A percentile compares a stretch with the other conserved stretches of the same genome.
These are phyloP conservation scores for Fusarium nanum DNA, from an alignment of 2,329 filamentous ascomycete species.

Conservation along the genomic window DNA sequence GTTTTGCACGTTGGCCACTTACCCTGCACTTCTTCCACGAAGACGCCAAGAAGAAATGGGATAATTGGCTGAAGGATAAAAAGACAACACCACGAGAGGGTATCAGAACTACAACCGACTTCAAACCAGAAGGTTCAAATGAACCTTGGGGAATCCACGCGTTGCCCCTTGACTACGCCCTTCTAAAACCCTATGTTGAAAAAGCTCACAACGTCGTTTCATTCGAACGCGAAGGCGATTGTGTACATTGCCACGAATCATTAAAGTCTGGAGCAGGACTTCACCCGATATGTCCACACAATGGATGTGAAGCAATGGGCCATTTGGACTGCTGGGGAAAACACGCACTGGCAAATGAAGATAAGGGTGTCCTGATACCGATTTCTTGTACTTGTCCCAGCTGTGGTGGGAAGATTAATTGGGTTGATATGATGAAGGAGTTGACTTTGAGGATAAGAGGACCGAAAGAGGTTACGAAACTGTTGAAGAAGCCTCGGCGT, in stretches of 20 bases:
- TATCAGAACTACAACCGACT: conserved; percentile 69
- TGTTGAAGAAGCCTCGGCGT: conserved; percentile 67
- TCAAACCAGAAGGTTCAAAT: conserved; percentile 48
- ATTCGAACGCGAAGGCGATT: conserved; percentile 67
- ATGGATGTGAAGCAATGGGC: conserved; percentile 66
- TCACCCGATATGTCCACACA: conserved; percentile 67
- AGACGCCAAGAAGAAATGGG: conserved; percentile 78
- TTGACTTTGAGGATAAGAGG: conserved; percentile 79
- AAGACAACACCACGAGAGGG: conserved; percentile 59
- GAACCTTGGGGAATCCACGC: conserved; percentile 62
- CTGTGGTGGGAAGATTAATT: conserved; percentile 72
- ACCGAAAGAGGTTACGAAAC: conserved; percentile 73
- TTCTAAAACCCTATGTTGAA: conserved; percentile 64
- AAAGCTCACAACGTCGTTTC: conserved; percentile 66
- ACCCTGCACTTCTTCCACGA: conserved; percentile 80
- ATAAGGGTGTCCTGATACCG: conserved; percentile 69
- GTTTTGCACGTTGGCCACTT: conserved; percentile 87
- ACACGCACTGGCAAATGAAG: conserved; percentile 58
- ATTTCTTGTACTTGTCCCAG: conserved; percentile 75
- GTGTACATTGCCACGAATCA: conserved; percentile 62
- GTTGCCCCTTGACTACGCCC: conserved; percentile 66
- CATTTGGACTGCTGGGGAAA: conserved; percentile 71
- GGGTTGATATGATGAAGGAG: conserved; percentile 86
- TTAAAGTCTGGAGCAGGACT: conserved; percentile 63
- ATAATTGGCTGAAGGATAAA: conserved; percentile 63